Conservation (phyloP, 495 filamentous ascomycete genomes). For the Neurospora sublineolata region DNA sequence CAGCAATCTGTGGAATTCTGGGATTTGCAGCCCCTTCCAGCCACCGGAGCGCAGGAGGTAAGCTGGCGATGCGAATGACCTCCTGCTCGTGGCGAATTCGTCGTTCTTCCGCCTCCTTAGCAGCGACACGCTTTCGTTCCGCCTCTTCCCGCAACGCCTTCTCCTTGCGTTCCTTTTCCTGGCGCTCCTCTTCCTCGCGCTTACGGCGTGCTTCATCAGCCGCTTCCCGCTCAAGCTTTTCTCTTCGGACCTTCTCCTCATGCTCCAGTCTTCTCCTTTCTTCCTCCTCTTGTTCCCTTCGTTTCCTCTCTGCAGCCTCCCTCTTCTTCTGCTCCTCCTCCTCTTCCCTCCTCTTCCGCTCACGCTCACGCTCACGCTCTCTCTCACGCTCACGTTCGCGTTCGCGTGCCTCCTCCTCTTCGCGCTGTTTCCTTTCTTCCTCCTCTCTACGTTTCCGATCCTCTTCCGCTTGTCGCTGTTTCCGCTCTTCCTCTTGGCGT, state of each 20-base stretch:
- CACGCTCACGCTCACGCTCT: conserved; percentile 23
- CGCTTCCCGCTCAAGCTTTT: conserved; percentile 29
- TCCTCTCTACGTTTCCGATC: conserved; percentile 37
- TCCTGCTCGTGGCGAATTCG: conserved; percentile 35
- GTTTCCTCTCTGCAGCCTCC: conserved; percentile 33
- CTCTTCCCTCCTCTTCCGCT: conserved; percentile 25
- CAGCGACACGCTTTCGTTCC: conserved; percentile 42
- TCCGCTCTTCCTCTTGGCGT: conserved; percentile 37
- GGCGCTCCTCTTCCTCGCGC: conserved; percentile 13
- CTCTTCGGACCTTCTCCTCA: conserved; percentile 31
- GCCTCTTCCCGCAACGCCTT: conserved; percentile 41
- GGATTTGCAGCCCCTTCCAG: conserved; percentile 38
- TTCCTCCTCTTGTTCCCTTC: conserved; percentile 19
- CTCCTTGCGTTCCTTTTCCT: conserved; percentile 20
- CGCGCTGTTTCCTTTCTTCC: conserved; percentile 21
- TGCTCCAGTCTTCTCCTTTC: conserved; percentile 25
- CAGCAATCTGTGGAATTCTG: conserved; percentile 34
- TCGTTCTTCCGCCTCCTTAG: conserved; percentile 44
- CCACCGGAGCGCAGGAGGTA: conserved; percentile 43
- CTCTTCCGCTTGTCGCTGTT: conserved; percentile 18
- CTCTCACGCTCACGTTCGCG: conserved; percentile 24
- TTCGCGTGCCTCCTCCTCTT: conserved; percentile 27
- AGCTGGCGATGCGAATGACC: conserved; percentile 34
- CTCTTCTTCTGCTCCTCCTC: conserved; percentile 19
- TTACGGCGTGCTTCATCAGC: conserved; percentile 34